Evolutionary conservation across 2,329 filamentous ascomycete genomes (phyloP), one percentile per base, ranked within the genome.

Genomic region (Hyphodiscus sp.): DNA sequence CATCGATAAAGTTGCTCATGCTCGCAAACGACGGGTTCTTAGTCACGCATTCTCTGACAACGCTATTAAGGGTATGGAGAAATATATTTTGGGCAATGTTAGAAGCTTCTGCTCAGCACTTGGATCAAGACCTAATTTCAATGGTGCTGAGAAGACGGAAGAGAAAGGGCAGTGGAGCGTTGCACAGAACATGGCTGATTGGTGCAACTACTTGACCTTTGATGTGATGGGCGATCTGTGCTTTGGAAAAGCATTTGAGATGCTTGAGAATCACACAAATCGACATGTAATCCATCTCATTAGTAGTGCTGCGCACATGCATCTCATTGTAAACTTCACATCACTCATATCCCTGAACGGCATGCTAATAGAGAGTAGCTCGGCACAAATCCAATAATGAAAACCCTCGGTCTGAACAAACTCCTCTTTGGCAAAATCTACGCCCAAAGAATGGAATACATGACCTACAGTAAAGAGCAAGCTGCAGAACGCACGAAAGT

Each of bases 331-430:
- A 66, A 26, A 59, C 41, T 20, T 47, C 1, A 10, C 11, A 19
- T 2, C 15, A 38, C 26, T 20, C 1, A n/a, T 15, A 2, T n/a
- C 18, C 23, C 23, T 26, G 15, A 10, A 6, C 29, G 29, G 41
- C 11, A 20, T n/a, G n/a, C 49, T 51, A 19, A 58, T 45, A 51
- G 15, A 41, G n/a, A 11, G 0, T 49, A 64, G 63, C 59, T 62
- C 5, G 86, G 85, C 43, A 84, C 85, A 9, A 87, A 87, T 79
- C 85, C 85, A 57, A 74, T 85, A 13, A 74, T 89, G 48, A 78
- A 86, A 66, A 80, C 77, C 58, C 79, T 86, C 63, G 78, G 80
- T 56, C 73, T 89, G 30, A 85, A 88, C 68, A 82, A 81, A 65
- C 67, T 87, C 54, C 74, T 89, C 50, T 87, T 89, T 69, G 82